phyloP scores from a whole-genome alignment of 2,329 filamentous ascomycete species.

The Penicillium sp. region DNA sequence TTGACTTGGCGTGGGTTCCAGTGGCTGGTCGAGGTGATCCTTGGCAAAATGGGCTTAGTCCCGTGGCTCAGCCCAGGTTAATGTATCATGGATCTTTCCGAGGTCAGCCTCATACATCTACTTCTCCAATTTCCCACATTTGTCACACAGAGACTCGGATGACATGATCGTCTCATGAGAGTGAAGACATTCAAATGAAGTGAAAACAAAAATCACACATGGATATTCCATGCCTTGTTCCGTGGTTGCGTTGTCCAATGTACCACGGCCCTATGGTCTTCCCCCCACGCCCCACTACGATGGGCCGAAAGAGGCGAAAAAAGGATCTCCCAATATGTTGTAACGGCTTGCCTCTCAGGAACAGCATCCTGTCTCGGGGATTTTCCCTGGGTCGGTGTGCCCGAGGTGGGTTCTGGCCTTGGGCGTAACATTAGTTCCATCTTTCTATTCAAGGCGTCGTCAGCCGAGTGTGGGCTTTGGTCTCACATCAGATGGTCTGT shows the following conservation, averaged over 20 bases:
- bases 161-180: neutral
- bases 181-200: neutral
- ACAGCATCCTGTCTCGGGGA: neutral
- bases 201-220: neutral
- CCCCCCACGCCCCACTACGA: conserved; percentile 1
- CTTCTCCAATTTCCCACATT: neutral
- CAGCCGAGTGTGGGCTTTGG: conserved; percentile 14
- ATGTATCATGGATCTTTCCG: neutral
- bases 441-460: conserved; percentile 10
- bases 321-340: neutral
- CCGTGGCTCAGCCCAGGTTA: neutral
- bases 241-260: neutral
- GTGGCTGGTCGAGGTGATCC: neutral
- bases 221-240: neutral
- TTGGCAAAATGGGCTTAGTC: neutral
- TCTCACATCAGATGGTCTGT: conserved; percentile 12
- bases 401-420: neutral
- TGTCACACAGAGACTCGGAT: neutral
- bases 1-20: neutral
- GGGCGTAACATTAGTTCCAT: neutral
- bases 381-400: neutral
- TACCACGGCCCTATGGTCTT: neutral
- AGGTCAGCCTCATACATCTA: neutral
- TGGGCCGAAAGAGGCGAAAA: neutral
- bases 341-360: neutral